phyloP scores from a whole-genome alignment of 2,329 filamentous ascomycete genomes.

The Capronia epimyces region DNA sequence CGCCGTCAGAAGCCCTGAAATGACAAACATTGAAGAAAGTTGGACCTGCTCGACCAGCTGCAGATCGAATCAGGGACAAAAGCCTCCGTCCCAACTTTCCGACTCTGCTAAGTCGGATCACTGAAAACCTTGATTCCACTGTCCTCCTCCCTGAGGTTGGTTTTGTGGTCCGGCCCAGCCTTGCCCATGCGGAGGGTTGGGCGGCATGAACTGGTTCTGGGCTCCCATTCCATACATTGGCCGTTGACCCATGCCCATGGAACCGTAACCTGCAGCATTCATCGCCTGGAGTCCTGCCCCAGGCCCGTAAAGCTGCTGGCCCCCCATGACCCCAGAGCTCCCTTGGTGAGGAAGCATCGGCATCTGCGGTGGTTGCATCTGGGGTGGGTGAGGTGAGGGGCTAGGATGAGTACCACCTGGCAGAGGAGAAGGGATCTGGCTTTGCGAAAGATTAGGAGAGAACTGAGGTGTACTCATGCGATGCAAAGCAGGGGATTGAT shows the following conservation, averaged over 20 bases:
- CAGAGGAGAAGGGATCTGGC: constrained; percentile 29
- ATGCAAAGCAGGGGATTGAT: constrained; percentile 50
- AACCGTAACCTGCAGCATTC: constrained; percentile 23
- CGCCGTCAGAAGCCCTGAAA: constrained; percentile 10
- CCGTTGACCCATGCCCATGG: constrained; percentile 23
- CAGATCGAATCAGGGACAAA: background rate
- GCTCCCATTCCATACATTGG: constrained; percentile 25
- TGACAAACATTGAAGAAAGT: background rate
- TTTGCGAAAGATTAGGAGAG: constrained; percentile 25
- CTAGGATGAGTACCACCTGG: constrained; percentile 20
- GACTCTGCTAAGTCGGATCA: background rate
- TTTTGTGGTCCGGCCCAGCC: constrained; percentile 23
- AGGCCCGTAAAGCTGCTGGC: constrained; percentile 27
- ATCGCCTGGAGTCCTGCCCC: constrained; percentile 29
- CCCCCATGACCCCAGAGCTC: constrained; percentile 18
- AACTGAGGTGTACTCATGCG: constrained; percentile 33
- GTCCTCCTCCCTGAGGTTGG: constrained; percentile 18
- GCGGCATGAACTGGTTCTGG: constrained; percentile 26
- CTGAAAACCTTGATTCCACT: constrained; percentile 25
- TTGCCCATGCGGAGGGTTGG: constrained; percentile 25
- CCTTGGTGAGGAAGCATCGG: constrained; percentile 26
- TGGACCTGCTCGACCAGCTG: constrained; percentile 1
- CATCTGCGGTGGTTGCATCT: constrained; percentile 30
- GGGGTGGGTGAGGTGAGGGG: constrained; percentile 27
- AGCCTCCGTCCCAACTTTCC: too few species aligned